Conservation (phyloP, 2,329 filamentous ascomycete genomes). For the Gliomastix tumulicola region DNA sequence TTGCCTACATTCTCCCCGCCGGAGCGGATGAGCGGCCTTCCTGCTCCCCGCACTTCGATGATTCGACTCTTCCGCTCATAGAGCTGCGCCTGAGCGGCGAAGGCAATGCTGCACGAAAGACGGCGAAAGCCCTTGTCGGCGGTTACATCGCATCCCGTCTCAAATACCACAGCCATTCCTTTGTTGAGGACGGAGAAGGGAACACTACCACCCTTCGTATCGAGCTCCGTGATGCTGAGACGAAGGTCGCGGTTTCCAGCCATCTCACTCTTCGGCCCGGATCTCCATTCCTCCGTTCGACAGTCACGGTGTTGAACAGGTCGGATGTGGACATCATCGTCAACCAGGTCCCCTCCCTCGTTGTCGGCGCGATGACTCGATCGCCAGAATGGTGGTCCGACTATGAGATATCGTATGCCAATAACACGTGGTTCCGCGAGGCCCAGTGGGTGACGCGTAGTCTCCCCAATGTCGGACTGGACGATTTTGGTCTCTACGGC, state of each 20-base stretch:
- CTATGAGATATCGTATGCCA: constrained; percentile 10
- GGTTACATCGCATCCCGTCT: constrained; percentile 13
- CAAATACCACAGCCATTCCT: constrained; percentile 11
- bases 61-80: constrained; percentile 11
- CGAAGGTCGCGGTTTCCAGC: constrained; percentile 9
- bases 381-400: constrained; percentile 13
- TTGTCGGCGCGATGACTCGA: constrained; percentile 10
- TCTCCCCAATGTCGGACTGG: constrained; percentile 17
- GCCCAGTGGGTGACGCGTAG: constrained; percentile 18
- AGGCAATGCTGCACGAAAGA: constrained; percentile 13
- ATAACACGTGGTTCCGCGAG: constrained; percentile 24
- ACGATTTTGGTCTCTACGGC: constrained; percentile 14
- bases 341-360: constrained; percentile 14
- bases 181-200: background rate
- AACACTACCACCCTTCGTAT: constrained; percentile 12
- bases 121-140: constrained; percentile 15
- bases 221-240: constrained; percentile 7
- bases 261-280: constrained; percentile 12
- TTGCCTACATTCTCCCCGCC: too few relatives aligned
- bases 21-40: too few relatives aligned
- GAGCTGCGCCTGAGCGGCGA: constrained; percentile 15
- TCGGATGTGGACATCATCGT: constrained; percentile 1
- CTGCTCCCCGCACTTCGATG: too few relatives aligned
- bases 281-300: constrained; percentile 10
- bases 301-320: constrained; percentile 12